Conservation (phyloP, 176 grass and related monocot species). For the Raddia guianensis region DNA sequence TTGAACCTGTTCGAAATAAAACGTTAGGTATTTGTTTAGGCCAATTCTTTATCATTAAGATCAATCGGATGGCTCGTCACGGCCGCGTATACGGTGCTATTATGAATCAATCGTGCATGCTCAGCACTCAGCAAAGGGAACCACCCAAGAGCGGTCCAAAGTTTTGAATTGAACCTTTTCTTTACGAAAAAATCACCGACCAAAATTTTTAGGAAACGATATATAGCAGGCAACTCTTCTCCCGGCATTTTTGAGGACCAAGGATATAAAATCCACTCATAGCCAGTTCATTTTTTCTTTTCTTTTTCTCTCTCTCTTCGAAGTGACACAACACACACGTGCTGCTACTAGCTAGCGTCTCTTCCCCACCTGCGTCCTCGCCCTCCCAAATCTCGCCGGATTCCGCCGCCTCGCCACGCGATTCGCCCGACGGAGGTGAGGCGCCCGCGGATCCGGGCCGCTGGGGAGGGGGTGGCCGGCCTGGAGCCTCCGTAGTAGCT, state of each 20-base stretch:
- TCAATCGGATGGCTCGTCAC: no score
- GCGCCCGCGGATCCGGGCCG: conserved; percentile 9
- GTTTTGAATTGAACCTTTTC: no score
- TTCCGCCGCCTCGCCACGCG: conserved; percentile 25
- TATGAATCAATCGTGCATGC: no score
- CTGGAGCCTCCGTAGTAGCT: neutral
- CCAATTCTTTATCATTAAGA: no score
- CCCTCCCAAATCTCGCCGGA: conserved; percentile 42
- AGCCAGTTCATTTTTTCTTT: conserved; percentile 16
- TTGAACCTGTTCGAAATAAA: no score
- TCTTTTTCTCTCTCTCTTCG: neutral
- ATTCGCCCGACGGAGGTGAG: conserved; percentile 39
- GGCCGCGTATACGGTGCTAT: no score
- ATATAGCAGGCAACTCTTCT: no score
- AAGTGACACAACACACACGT: neutral
- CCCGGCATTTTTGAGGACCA: neutral
- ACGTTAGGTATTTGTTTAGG: no score
- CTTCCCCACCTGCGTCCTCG: conserved; percentile 1
- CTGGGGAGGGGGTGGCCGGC: neutral
- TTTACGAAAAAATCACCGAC: no score
- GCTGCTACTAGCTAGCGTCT: neutral
- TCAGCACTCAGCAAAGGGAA: no score
- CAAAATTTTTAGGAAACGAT: no score
- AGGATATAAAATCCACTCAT: conserved; percentile 40
- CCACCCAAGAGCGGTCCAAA: no score